Conservation (phyloP, 1,139 yeast species). For the Starmera stellimalicola region DNA sequence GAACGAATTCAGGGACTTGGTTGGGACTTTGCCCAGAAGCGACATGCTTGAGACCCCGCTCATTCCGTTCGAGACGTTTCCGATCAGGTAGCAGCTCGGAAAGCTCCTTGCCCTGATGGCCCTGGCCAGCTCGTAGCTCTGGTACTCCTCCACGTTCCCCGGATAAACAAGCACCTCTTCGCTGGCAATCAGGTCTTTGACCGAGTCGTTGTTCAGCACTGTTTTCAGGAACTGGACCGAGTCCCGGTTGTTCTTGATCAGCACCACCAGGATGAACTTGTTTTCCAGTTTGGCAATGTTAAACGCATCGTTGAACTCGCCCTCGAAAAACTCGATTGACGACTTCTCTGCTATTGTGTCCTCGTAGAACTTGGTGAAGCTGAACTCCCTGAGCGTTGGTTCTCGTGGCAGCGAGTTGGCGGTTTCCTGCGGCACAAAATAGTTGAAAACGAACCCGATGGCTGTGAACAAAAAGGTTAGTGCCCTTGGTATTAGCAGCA, state of each 20-base stretch:
- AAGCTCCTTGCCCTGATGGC: conserved; percentile 19
- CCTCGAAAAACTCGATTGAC: conserved; percentile 8
- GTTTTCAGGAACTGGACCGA: conserved; percentile 18
- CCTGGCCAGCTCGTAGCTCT: conserved; percentile 24
- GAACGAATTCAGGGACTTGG: conserved; percentile 20
- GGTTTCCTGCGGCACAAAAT: conserved; percentile 7
- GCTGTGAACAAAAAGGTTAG: conserved; percentile 13
- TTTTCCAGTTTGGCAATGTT: conserved; percentile 21
- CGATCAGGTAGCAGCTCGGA: conserved; percentile 27
- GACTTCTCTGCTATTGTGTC: conserved; percentile 10
- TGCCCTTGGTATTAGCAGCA: conserved; percentile 16
- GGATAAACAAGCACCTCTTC: conserved; percentile 22
- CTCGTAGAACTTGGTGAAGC: conserved; percentile 8
- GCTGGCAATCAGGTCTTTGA: conserved; percentile 15
- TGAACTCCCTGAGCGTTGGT: conserved; percentile 9
- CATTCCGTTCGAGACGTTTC: conserved; percentile 25
- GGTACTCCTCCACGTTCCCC: conserved; percentile 23
- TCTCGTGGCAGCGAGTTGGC: conserved; percentile 12
- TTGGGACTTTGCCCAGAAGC: conserved; percentile 18
- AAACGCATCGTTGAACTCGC: conserved; percentile 23
- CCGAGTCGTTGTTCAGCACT: conserved; percentile 19
- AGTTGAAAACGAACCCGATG: conserved; percentile 6
- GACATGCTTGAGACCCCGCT: conserved; percentile 24
- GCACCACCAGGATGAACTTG: conserved; percentile 21
- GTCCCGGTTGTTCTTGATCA: conserved; percentile 16